Base-by-base conservation (phyloP, 2,329 filamentous ascomycete genomes). In the Fusarium sp. region DNA sequence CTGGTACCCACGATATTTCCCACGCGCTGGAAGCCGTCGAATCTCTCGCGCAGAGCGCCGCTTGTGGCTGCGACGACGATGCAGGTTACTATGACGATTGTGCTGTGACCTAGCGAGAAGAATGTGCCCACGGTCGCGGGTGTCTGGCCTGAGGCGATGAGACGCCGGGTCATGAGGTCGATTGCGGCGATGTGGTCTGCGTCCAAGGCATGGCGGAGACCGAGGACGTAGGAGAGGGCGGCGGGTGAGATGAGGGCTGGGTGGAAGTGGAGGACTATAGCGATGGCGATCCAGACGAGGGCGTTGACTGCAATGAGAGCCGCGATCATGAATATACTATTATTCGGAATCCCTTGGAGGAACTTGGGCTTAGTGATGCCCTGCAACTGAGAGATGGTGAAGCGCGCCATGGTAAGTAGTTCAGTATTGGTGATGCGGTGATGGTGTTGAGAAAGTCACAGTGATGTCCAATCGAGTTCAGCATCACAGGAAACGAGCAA, bases 41-140 rank as follows among this genome's bases (percentile, higher is more conserved):
- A 98, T 19, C 88, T 87, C 8, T 90, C 85, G 7, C 91, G 87
- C 22, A 98, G 84, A 0, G 93, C 92, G 1, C 92, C 92, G 5
- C 91, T 91, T 0, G 93, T 97, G 4, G 93, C 94, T 1, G 95
- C 95, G 1, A 98, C 94, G 2, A 96, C 91, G 43, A 97, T 85
- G 44, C 92, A 97, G 0, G 94, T 98, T 65, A 96, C 81, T 54
- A 97, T 82, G 24, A 98, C 94, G 69, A 98, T 92, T 3, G 94
- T 97, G 24, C 91, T 96, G 77, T 98, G 94, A 0, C 95, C 94
- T 0, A 98, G 84, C 1, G 91, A 94, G 80, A 99, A 98, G 75
- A 92, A 98, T 1, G 92, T 97, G 39, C 94, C 95, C 1, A 98
- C 94, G 0, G 93, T 94, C 10, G 96, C 93, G 2, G 94, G 93